These are phyloP conservation scores for Rutidosis leptorrhynchoides DNA, from an alignment of 129 eudicot species.

Conservation along the genomic window DNA sequence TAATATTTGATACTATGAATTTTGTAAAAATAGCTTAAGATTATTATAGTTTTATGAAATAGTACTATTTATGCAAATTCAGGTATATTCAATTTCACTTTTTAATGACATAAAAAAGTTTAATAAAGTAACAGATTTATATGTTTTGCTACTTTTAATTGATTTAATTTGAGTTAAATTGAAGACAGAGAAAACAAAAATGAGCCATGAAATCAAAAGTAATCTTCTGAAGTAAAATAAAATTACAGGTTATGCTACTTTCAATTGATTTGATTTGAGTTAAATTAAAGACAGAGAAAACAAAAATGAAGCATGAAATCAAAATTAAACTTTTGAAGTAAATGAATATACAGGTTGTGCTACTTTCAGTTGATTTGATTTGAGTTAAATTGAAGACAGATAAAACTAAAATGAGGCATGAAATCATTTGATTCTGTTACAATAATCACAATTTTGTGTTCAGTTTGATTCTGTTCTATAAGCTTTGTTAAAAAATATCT, in stretches of 20 bases:
- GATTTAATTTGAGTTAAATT: not conserved
- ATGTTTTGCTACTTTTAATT: not conserved
- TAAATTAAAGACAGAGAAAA: not conserved
- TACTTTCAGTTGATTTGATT: no score
- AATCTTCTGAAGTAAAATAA: not conserved
- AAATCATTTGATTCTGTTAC: not conserved
- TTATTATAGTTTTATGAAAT: not conserved
- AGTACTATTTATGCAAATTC: constrained; percentile 5
- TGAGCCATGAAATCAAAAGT: not conserved
- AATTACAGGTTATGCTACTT: not conserved
- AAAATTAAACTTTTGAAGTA: not conserved
- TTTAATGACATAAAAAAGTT: not conserved
- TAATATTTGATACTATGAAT: not conserved
- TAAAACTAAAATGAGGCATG: no score
- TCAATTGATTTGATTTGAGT: not conserved
- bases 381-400: no score
- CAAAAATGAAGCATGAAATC: not conserved
- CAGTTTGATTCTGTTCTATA: not conserved
- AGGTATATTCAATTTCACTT: not conserved
- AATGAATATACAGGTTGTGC: no score
- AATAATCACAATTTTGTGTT: not conserved
- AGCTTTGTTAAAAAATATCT: not conserved
- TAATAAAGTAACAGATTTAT: not conserved
- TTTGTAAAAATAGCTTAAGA: not conserved
- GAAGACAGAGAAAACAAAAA: not conserved